These are phyloP conservation scores for Taxawa tesnikishii DNA, from an alignment of 2,329 filamentous ascomycete species.

Conservation along the genomic window DNA sequence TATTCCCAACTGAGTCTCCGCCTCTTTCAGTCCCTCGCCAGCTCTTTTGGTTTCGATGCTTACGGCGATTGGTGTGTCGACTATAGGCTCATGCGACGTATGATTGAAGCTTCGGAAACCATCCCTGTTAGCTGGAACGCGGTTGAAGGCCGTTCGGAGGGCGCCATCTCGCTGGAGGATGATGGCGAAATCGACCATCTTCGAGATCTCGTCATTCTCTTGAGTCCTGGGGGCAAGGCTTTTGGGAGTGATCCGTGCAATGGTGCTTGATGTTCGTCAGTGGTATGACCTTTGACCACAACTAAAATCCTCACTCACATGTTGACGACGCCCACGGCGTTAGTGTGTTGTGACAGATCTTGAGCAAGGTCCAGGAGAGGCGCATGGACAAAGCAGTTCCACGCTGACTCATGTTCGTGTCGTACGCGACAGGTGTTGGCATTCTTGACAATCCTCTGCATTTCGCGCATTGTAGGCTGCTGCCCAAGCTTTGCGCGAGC, in stretches of 20 bases:
- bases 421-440: no score
- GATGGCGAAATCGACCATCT: constrained; percentile 6
- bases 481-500: no score
- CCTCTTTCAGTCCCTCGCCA: constrained; percentile 5
- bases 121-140: constrained; percentile 3
- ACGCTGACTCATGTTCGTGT: constrained; percentile 4
- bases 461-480: no score
- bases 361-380: constrained; percentile 5
- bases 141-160: constrained; percentile 3
- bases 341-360: constrained; percentile 3
- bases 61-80: constrained; percentile 4
- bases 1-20: constrained; percentile 3
- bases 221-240: constrained; percentile 5
- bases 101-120: constrained; percentile 6
- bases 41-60: constrained; percentile 7
- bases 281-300: no score
- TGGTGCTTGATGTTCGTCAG: constrained; percentile 4
- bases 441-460: no score
- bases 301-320: constrained; percentile 3
- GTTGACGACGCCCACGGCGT: constrained; percentile 4
- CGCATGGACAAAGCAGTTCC: constrained; percentile 5
- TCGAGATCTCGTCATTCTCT: constrained; percentile 5
- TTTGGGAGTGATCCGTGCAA: constrained; percentile 2
- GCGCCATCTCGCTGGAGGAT: constrained; percentile 2
- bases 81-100: constrained; percentile 3